Percentiles rank a stretch among this genome's conserved stretches.
Evolutionary conservation across 1,284 basidiomycete genomes (phyloP).

Genomic region (Malassezia brasiliensis): DNA sequence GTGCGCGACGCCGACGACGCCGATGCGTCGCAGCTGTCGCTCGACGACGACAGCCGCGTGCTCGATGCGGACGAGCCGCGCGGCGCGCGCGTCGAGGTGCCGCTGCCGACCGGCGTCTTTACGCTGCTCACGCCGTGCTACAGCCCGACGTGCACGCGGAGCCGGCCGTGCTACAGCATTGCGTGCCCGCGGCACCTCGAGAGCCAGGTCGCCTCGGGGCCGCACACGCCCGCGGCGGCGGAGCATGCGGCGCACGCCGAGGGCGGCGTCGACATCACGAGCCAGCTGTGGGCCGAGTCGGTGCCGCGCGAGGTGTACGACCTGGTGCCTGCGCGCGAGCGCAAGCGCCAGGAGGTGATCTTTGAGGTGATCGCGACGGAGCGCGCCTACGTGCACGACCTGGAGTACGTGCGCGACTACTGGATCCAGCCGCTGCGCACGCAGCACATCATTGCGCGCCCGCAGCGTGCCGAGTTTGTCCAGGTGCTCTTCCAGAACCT

Average conservation of each 20-base stretch:
- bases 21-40: background rate
- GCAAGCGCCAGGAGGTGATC: slow-evolving; percentile 94
- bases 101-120: slow-evolving; percentile 76
- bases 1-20: slow-evolving; percentile 50
- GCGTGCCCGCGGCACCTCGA: slow-evolving; percentile 88
- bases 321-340: slow-evolving; percentile 81
- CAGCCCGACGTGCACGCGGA: slow-evolving; percentile 89
- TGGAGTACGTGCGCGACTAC: slow-evolving; percentile 86
- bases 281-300: slow-evolving; percentile 81
- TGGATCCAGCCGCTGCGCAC: slow-evolving; percentile 79
- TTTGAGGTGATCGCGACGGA: slow-evolving; percentile 99
- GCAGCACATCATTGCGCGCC: slow-evolving; percentile 65
- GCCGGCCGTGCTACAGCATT: slow-evolving; percentile 88
- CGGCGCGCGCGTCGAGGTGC: background rate
- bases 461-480: slow-evolving; percentile 74
- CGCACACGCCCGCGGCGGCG: slow-evolving; percentile 75
- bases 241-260: slow-evolving; percentile 59
- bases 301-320: slow-evolving; percentile 89
- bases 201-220: slow-evolving; percentile 74
- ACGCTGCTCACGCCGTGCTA: slow-evolving; percentile 95
- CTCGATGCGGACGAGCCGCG: background rate
- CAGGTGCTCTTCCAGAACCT: slow-evolving; percentile 98
- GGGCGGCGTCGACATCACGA: slow-evolving; percentile 64
- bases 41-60: background rate
- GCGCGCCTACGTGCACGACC: slow-evolving; percentile 89